Evolutionary conservation across 2,329 filamentous ascomycete genomes (phyloP).

Genomic region (Pezicula rhizophila): DNA sequence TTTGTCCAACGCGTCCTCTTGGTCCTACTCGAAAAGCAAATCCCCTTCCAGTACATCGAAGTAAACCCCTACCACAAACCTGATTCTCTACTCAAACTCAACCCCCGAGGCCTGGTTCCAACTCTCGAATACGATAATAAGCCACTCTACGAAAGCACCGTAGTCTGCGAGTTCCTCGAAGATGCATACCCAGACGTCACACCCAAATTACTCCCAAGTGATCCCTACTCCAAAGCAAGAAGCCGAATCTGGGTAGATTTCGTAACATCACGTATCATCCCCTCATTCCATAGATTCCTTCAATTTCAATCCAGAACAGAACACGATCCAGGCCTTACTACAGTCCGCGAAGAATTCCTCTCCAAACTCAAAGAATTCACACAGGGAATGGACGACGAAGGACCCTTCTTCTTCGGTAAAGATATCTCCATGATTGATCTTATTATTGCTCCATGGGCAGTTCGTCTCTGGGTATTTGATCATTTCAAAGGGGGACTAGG

Average conservation of each 20-base stretch:
- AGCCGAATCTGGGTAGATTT: conserved; percentile 72
- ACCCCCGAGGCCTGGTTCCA: conserved; percentile 70
- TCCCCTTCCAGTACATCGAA: conserved; percentile 70
- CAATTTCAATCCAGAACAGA: conserved; percentile 47
- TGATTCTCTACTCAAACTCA: conserved; percentile 60
- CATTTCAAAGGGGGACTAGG: conserved; percentile 61
- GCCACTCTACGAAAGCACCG: conserved; percentile 65
- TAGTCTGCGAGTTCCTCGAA: conserved; percentile 72
- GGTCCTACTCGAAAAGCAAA: conserved; percentile 64
- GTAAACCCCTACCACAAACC: conserved; percentile 70
- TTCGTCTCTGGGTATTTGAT: conserved; percentile 67
- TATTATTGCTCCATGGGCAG: conserved; percentile 66
- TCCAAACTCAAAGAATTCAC: conserved; percentile 53
- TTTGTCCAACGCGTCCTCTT: conserved; percentile 70
- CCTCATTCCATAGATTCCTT: conserved; percentile 59
- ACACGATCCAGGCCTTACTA: conserved; percentile 37
- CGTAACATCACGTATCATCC: conserved; percentile 59
- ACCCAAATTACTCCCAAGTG: conserved; percentile 48
- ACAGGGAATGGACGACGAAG: conserved; percentile 51
- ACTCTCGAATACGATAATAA: conserved; percentile 53
- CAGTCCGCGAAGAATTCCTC: conserved; percentile 53
- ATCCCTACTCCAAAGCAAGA: conserved; percentile 58
- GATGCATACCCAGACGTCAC: conserved; percentile 53
- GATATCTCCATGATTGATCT: conserved; percentile 64
- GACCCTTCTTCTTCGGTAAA: conserved; percentile 63